Percentiles rank a stretch among this genome's conserved stretches.
Conservation (phyloP, 352 stramenopile genomes). For the Globisporangium recalcitrans region DNA sequence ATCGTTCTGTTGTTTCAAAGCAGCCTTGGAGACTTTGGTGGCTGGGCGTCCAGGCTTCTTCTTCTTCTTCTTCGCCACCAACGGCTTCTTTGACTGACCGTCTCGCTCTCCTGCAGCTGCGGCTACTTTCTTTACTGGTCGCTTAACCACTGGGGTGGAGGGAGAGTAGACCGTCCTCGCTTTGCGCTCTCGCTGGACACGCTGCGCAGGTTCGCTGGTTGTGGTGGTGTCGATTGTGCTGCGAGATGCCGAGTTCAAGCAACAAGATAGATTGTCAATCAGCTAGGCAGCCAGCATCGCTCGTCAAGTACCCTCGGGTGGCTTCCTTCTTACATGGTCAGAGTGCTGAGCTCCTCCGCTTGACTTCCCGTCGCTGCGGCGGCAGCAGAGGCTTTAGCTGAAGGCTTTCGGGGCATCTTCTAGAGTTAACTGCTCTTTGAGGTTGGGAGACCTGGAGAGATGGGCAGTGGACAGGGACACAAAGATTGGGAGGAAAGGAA, state of each 20-base stretch:
- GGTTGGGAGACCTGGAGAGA: not conserved
- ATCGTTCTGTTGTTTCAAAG: not conserved
- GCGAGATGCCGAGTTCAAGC: not conserved
- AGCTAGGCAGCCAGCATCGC: not conserved
- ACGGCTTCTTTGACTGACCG: not conserved
- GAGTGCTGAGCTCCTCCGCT: not conserved
- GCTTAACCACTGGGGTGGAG: not conserved
- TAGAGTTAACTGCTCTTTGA: no score
- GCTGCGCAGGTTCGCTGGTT: not conserved
- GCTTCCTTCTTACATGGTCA: not conserved
- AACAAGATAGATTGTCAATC: no score
- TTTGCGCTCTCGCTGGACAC: constrained; percentile 15
- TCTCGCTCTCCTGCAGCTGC: not conserved
- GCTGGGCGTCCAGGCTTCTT: not conserved
- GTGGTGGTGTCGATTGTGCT: not conserved
- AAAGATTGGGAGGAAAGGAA: no score
- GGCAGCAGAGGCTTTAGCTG: not conserved
- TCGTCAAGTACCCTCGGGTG: not conserved
- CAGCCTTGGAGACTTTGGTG: not conserved
- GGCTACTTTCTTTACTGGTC: not conserved
- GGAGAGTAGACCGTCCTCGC: constrained; percentile 21
- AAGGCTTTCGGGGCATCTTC: not conserved
- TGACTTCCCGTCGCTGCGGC: not conserved
- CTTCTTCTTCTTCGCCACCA: not conserved
- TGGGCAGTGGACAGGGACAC: no score